These are phyloP conservation scores for Trichoderma cornu-damae DNA, from an alignment of 2,329 filamentous ascomycete genomes.

Conservation along the genomic window DNA sequence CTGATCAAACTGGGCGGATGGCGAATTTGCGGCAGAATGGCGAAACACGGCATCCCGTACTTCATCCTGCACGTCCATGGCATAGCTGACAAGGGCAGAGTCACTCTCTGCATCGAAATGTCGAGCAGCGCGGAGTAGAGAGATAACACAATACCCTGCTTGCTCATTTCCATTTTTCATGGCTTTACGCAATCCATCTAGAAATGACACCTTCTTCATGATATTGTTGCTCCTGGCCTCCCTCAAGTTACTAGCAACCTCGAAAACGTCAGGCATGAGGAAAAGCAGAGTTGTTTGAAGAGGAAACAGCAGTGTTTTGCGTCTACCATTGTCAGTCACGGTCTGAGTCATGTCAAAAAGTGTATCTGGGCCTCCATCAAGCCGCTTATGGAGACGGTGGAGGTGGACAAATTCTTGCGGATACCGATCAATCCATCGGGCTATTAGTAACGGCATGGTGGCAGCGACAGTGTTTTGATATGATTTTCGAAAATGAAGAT, in stretches of 20 bases:
- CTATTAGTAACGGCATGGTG: slow-evolving; percentile 58
- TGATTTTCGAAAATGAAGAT: slow-evolving; percentile 59
- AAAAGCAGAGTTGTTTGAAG: slow-evolving; percentile 59
- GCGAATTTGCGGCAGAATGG: slow-evolving; percentile 40
- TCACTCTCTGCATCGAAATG: slow-evolving; percentile 61
- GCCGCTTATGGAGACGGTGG: slow-evolving; percentile 54
- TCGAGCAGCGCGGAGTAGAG: slow-evolving; percentile 56
- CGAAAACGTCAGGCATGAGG: slow-evolving; percentile 63
- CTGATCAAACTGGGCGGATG: slow-evolving; percentile 50
- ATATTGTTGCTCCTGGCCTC: slow-evolving; percentile 58
- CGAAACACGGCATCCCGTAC: slow-evolving; percentile 61
- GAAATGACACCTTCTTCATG: slow-evolving; percentile 60
- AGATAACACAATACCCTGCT: slow-evolving; percentile 61
- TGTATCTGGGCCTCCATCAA: slow-evolving; percentile 62
- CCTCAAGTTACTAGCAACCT: slow-evolving; percentile 62
- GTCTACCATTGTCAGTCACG: slow-evolving; percentile 52
- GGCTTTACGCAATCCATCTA: slow-evolving; percentile 59
- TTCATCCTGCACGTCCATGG: slow-evolving; percentile 65
- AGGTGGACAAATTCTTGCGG: slow-evolving; percentile 60
- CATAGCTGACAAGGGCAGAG: slow-evolving; percentile 59
- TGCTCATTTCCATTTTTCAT: slow-evolving; percentile 61
- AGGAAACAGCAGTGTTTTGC: slow-evolving; percentile 53
- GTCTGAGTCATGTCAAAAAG: slow-evolving; percentile 65
- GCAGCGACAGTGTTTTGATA: slow-evolving; percentile 61
- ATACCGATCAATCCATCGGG: slow-evolving; percentile 60